A percentile compares a stretch with the other conserved stretches of the same genome.
These are phyloP conservation scores for Globisporangium carolinianum DNA, from an alignment of 352 stramenopile genomes.

Conservation along the genomic window DNA sequence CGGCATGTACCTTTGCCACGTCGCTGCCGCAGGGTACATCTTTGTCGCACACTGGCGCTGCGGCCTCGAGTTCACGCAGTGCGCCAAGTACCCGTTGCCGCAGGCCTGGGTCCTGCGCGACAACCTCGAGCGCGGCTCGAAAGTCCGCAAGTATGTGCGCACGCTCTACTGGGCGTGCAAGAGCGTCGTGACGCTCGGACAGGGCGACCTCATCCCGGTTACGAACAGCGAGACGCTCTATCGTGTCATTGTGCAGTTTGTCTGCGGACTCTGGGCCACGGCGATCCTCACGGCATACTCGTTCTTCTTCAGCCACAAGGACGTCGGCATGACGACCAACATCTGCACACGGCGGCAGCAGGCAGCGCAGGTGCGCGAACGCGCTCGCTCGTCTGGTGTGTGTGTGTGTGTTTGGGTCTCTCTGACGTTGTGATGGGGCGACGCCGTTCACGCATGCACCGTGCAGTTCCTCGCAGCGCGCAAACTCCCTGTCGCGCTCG, in stretches of 20 bases:
- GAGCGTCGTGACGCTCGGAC: conserved; percentile 59
- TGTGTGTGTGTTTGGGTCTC: not conserved
- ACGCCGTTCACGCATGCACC: not conserved
- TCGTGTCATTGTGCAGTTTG: conserved; percentile 51
- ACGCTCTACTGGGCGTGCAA: conserved; percentile 70
- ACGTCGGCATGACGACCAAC: conserved; percentile 48
- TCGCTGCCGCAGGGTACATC: conserved; percentile 52
- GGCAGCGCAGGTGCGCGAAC: conserved; percentile 23
- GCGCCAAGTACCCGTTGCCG: conserved; percentile 17
- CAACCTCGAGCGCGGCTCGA: conserved; percentile 35
- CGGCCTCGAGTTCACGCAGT: conserved; percentile 28
- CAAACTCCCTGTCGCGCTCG: conserved; percentile 25
- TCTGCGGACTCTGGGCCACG: conserved; percentile 59
- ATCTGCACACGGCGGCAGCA: conserved; percentile 61
- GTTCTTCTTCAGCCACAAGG: conserved; percentile 67
- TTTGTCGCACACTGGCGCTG: conserved; percentile 44
- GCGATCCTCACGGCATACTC: conserved; percentile 61
- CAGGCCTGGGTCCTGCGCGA: conserved; percentile 58
- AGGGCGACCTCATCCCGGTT: conserved; percentile 58
- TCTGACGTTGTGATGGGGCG: not conserved
- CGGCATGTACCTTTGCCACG: conserved; percentile 54
- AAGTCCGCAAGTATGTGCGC: conserved; percentile 44
- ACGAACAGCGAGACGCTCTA: conserved; percentile 51
- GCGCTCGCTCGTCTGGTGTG: no score
- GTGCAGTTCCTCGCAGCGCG: conserved; percentile 35